Conservation (phyloP, 768 basidiomycete genomes). For the Hericium erinaceus region DNA sequence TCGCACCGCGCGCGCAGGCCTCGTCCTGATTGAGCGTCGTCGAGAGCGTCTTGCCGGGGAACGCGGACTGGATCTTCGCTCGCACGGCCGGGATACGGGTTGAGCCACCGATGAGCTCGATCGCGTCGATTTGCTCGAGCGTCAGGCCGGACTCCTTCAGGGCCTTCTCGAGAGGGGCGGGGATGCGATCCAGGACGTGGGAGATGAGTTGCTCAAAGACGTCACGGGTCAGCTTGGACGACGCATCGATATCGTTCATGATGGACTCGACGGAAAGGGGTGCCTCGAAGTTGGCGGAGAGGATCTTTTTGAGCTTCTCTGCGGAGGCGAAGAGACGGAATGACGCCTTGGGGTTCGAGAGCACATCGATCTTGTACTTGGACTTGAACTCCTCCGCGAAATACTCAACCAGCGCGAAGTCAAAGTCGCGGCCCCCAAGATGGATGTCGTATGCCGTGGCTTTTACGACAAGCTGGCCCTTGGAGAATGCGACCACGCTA, state of each 20-base stretch:
- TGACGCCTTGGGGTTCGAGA: slow-evolving; percentile 81
- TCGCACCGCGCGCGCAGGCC: slow-evolving; percentile 91
- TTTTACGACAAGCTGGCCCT: slow-evolving; percentile 85
- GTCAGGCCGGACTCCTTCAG: slow-evolving; percentile 73
- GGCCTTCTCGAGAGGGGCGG: slow-evolving; percentile 66
- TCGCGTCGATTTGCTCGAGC: slow-evolving; percentile 76
- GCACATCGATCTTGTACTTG: slow-evolving; percentile 98
- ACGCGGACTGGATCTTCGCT: slow-evolving; percentile 72
- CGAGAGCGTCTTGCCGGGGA: slow-evolving; percentile 74
- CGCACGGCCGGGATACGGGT: slow-evolving; percentile 93
- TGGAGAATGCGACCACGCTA: slow-evolving; percentile 85
- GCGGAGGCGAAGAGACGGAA: slow-evolving; percentile 87
- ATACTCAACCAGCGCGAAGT: slow-evolving; percentile 81
- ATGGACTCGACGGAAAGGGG: slow-evolving; percentile 91
- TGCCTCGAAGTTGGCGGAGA: slow-evolving; percentile 87
- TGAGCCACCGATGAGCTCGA: slow-evolving; percentile 91
- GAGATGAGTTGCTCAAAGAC: slow-evolving; percentile 71
- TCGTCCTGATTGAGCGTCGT: slow-evolving; percentile 98
- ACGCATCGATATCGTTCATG: slow-evolving; percentile 92
- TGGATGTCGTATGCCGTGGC: slow-evolving; percentile 85
- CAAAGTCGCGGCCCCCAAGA: slow-evolving; percentile 94
- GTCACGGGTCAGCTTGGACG: slow-evolving; percentile 78
- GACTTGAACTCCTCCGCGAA: slow-evolving; percentile 87
- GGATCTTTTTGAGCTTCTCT: slow-evolving; percentile 92
- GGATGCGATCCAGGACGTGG: slow-evolving; percentile 68